Percentiles rank a stretch among this genome's conserved stretches.
Conservation (phyloP, 2,329 filamentous ascomycete species). For the Ilyonectria mors-panacis region DNA sequence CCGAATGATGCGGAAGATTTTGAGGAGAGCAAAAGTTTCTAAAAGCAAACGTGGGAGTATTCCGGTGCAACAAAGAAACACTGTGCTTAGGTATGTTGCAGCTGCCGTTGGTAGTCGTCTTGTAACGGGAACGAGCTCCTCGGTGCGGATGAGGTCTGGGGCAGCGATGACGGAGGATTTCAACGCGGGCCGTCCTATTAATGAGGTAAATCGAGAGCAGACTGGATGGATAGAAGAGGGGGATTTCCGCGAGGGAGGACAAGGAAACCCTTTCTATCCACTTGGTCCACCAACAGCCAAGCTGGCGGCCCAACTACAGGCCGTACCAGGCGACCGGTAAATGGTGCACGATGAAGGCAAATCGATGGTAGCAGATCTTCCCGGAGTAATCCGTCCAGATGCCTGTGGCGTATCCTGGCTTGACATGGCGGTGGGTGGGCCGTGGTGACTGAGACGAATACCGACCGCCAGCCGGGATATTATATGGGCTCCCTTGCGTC, state of each 20-base stretch:
- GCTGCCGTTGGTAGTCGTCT: background rate
- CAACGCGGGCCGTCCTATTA: background rate
- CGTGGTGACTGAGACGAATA: slow-evolving; percentile 17
- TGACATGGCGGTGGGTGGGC: slow-evolving; percentile 23
- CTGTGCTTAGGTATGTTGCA: background rate
- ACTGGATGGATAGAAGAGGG: background rate
- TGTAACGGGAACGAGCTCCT: background rate
- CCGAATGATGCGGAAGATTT: background rate
- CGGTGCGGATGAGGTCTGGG: background rate
- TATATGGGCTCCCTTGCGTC: slow-evolving; percentile 8
- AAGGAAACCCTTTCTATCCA: slow-evolving; percentile 33
- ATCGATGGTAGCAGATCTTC: slow-evolving; percentile 25
- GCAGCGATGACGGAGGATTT: background rate
- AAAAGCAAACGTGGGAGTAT: background rate
- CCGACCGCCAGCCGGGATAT: background rate
- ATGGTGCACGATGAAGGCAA: slow-evolving; percentile 27
- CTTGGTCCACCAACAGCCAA: slow-evolving; percentile 13
- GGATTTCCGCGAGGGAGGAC: slow-evolving; percentile 8
- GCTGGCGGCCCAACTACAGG: slow-evolving; percentile 37
- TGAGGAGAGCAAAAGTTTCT: background rate
- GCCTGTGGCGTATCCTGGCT: slow-evolving; percentile 36
- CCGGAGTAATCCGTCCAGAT: slow-evolving; percentile 22
- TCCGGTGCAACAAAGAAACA: background rate
- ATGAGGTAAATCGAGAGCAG: background rate
- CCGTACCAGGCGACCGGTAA: slow-evolving; percentile 35